A percentile compares a stretch with the other conserved stretches of the same genome.
Conservation (phyloP, 2,329 filamentous ascomycete genomes). For the Pleurostoma richardsiae region DNA sequence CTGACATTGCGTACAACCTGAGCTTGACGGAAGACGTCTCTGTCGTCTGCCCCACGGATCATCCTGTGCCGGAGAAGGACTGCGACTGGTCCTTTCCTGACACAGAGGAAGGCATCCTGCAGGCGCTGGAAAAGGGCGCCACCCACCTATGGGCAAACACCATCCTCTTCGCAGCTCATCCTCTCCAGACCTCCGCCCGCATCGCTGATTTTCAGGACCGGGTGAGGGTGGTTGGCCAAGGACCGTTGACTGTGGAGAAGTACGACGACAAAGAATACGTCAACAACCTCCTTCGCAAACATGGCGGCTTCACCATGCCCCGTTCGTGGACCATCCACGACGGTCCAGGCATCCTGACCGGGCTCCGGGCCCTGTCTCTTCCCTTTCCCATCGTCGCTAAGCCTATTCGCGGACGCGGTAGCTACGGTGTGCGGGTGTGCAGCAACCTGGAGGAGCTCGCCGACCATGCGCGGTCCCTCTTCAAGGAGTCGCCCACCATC, state of each 20-base stretch:
- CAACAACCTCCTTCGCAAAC: slow-evolving; percentile 32
- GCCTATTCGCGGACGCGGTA: slow-evolving; percentile 41
- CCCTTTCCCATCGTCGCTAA: slow-evolving; percentile 38
- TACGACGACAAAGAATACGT: slow-evolving; percentile 47
- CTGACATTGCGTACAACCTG: slow-evolving; percentile 40
- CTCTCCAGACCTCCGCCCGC: slow-evolving; percentile 33
- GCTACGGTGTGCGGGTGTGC: slow-evolving; percentile 44
- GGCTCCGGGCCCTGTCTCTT: background rate
- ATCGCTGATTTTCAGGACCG: slow-evolving; percentile 21
- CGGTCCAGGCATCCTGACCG: background rate
- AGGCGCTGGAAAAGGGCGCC: slow-evolving; percentile 30
- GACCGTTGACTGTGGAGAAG: slow-evolving; percentile 37
- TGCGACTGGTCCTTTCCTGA: slow-evolving; percentile 37
- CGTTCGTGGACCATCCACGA: slow-evolving; percentile 23
- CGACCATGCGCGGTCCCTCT: slow-evolving; percentile 25
- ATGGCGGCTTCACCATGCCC: slow-evolving; percentile 32
- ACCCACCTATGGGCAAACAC: slow-evolving; percentile 47
- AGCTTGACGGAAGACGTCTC: slow-evolving; percentile 17
- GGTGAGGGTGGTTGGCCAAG: slow-evolving; percentile 37
- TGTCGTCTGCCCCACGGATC: slow-evolving; percentile 22
- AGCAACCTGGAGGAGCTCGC: slow-evolving; percentile 18
- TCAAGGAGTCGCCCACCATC: slow-evolving; percentile 27
- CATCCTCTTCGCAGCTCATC: slow-evolving; percentile 40
- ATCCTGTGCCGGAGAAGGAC: slow-evolving; percentile 21
- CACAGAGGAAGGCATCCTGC: slow-evolving; percentile 32